Evolutionary conservation across 495 filamentous ascomycete species (phyloP).

Genomic region (Niebla homalea): DNA sequence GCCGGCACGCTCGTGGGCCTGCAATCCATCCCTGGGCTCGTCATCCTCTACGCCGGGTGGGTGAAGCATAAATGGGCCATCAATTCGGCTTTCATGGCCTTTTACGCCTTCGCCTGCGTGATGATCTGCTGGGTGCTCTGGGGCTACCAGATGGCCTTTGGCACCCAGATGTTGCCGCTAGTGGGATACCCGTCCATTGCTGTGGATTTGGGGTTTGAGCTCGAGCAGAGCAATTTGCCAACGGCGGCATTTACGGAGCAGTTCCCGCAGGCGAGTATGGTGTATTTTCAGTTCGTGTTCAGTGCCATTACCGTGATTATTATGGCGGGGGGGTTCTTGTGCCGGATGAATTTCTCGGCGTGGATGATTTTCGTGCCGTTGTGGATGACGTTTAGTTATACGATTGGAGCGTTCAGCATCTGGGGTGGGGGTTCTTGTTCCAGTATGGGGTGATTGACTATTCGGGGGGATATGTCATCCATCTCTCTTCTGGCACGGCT

Average conservation of each 20-base stretch:
- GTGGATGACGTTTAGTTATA: slow-evolving; percentile 34
- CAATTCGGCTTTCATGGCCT: slow-evolving; percentile 43
- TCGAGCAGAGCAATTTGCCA: slow-evolving; percentile 32
- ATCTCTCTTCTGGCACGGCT: slow-evolving; percentile 42
- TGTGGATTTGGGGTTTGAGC: slow-evolving; percentile 32
- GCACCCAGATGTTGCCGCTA: slow-evolving; percentile 37
- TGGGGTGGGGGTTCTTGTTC: slow-evolving; percentile 44
- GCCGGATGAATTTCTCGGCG: slow-evolving; percentile 40
- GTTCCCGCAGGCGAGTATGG: slow-evolving; percentile 40
- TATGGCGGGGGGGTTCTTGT: slow-evolving; percentile 36
- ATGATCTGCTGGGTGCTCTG: slow-evolving; percentile 45
- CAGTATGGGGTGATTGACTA: slow-evolving; percentile 41
- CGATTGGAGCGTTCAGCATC: slow-evolving; percentile 32
- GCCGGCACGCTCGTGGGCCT: slow-evolving; percentile 40
- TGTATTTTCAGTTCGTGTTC: slow-evolving; percentile 49
- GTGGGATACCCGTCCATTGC: slow-evolving; percentile 37
- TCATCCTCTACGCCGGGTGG: slow-evolving; percentile 40
- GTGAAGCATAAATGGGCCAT: slow-evolving; percentile 47
- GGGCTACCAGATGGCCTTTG: slow-evolving; percentile 41
- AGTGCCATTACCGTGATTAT: slow-evolving; percentile 44
- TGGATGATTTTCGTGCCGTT: slow-evolving; percentile 47
- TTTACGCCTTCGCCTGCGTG: slow-evolving; percentile 41
- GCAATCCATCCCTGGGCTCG: slow-evolving; percentile 41
- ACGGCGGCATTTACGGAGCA: slow-evolving; percentile 26
- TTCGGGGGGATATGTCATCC: slow-evolving; percentile 47